Percentiles rank a stretch among this genome's conserved stretches.
Conservation (phyloP, 2,329 filamentous ascomycete genomes). For the Penicillium sp. region DNA sequence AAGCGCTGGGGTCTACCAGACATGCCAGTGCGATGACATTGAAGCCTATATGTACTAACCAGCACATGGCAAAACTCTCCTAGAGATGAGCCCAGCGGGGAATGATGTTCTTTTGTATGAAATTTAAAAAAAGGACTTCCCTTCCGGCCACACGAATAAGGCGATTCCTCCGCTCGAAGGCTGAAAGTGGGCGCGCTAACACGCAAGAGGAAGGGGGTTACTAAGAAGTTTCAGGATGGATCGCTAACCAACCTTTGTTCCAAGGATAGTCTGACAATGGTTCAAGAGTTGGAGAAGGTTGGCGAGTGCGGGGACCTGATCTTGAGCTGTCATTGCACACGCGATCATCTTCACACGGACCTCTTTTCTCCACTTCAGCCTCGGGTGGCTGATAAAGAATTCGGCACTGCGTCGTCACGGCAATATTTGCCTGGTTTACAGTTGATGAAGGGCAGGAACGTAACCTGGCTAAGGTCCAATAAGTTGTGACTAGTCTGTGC, state of each 20-base stretch:
- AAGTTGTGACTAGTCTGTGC: not conserved
- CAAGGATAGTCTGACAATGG: conserved; percentile 1
- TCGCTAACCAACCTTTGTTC: not conserved
- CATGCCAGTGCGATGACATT: not conserved
- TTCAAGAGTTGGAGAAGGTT: not conserved
- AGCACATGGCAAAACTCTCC: not conserved
- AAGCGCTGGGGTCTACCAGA: not conserved
- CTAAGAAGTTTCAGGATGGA: not conserved
- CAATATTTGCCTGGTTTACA: not conserved
- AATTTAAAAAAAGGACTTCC: not conserved
- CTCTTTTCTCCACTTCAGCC: not conserved
- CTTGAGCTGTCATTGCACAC: conserved; percentile 5
- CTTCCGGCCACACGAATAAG: not conserved
- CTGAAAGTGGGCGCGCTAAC: not conserved
- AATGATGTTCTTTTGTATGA: not conserved
- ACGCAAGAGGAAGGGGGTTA: not conserved
- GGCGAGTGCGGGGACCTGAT: conserved; percentile 1
- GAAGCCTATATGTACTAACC: not conserved
- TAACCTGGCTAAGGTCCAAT: not conserved
- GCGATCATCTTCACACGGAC: not conserved
- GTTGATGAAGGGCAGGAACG: not conserved
- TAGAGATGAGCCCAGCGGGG: not conserved
- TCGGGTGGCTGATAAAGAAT: not conserved
- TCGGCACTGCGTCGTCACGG: not conserved
- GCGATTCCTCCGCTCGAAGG: not conserved